phyloP scores from a whole-genome alignment of 2,329 filamentous ascomycete species.

The Piedraia hortae region DNA sequence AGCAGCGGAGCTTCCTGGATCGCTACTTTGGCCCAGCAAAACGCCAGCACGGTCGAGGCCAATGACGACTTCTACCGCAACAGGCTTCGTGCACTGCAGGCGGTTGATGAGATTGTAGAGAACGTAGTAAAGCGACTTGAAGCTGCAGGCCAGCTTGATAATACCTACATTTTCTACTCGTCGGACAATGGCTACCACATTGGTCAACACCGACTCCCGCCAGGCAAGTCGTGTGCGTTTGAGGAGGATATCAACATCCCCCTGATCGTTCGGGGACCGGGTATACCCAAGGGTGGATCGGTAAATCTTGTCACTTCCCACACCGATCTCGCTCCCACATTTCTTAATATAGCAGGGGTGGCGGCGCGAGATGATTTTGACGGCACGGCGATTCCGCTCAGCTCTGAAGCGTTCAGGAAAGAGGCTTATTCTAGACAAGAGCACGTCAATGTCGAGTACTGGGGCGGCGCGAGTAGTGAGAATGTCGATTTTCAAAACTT shows the following conservation, averaged over 20 bases:
- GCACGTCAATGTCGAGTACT: conserved; percentile 17
- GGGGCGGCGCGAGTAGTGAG: conserved; percentile 14
- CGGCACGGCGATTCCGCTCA: conserved; percentile 13
- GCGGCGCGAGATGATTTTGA: conserved; percentile 11
- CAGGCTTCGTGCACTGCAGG: conserved; percentile 23
- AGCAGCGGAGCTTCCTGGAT: conserved; percentile 22
- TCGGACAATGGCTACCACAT: conserved; percentile 15
- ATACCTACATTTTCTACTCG: conserved; percentile 18
- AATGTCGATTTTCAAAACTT: conserved; percentile 6
- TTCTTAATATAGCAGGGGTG: conserved; percentile 12
- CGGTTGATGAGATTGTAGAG: conserved; percentile 28
- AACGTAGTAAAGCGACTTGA: conserved; percentile 17
- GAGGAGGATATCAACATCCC: conserved; percentile 18
- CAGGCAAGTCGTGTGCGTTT: conserved; percentile 15
- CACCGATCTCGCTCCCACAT: conserved; percentile 15
- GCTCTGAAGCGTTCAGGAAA: conserved; percentile 2
- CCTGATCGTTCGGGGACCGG: conserved; percentile 14
- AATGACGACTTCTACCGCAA: conserved; percentile 25
- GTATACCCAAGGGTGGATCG: conserved; percentile 7
- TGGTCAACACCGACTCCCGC: conserved; percentile 14
- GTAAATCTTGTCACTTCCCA: conserved; percentile 14
- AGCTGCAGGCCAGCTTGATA: conserved; percentile 18
- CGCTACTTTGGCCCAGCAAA: conserved; percentile 16
- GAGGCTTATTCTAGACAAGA: conserved; percentile 5
- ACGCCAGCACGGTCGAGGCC: conserved; percentile 21